Base-by-base conservation (phyloP, 202 grass and related monocot genomes). In the Saccharum hybrid region DNA sequence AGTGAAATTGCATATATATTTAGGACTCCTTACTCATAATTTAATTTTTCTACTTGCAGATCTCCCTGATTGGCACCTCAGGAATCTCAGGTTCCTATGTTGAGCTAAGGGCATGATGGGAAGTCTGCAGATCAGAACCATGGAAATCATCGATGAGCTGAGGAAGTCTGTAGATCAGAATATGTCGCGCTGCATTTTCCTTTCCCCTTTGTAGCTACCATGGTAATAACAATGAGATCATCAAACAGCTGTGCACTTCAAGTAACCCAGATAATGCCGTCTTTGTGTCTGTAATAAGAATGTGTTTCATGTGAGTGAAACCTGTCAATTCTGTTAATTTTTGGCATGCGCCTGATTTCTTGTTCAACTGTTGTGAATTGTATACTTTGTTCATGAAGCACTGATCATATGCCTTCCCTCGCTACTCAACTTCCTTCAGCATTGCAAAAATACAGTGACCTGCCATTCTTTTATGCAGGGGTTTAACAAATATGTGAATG, bases 61-160 rank as follows among this genome's bases (percentile, higher is more conserved):
- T 92, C 85, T 71, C 88, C 60, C 78, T 97, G 67, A 83, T 97
- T 62, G 92, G 94, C 38, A 97, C 94, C 56, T 97, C 94, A 40
- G 91, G 94, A 36, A 89, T 94, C 82, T 94, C 94, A 14, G 94
- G 57, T 23, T 60, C 57, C 57, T 60, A 60, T 60, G 57, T 60
- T 23, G 57, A 60, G 57, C 21, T 60, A 41, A 89, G 94, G 83
- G 83, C 81, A 10, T 97, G 75, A 90, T 56, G 80, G 8, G 21
- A 60, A 60, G 57, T 5, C 33, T 54, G 7, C 41, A 83, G 19
- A 79, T 68, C n/a, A 77, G 57, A 66, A 64, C 51, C 1, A 5
- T 70, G 15, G 34, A 71, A 60, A 74, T 68, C 48, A 37, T 79
- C 1, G 10, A 85, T 78, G 72, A 31, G 31, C 30, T 7, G 45